A percentile compares a stretch with the other conserved stretches of the same genome.
Evolutionary conservation across 1,284 basidiomycete genomes (phyloP).

Genomic region (Sanghuangporus weigelae): DNA sequence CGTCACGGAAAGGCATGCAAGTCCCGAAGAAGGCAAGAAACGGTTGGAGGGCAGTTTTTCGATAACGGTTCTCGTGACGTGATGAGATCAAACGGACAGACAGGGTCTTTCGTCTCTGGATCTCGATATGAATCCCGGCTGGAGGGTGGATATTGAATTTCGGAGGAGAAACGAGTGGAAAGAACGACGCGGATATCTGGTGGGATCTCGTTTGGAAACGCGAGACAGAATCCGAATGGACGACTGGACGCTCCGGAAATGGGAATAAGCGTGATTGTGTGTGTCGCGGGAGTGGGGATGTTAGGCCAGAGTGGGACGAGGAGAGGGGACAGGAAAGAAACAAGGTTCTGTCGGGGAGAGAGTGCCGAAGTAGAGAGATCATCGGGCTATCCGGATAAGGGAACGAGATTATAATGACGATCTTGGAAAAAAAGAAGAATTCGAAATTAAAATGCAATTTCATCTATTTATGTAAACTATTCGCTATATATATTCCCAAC

Average conservation of each 20-base stretch:
- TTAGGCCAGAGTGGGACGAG: neutral
- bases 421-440: conserved; percentile 1
- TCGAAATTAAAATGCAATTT: neutral
- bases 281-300: neutral
- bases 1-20: too few species aligned
- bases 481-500: conserved; percentile 9
- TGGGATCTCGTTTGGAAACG: neutral
- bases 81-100: too few species aligned
- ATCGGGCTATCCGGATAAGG: conserved; percentile 3
- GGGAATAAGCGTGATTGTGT: neutral
- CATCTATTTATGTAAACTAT: conserved; percentile 9
- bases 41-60: too few species aligned
- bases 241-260: neutral
- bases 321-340: neutral
- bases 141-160: neutral
- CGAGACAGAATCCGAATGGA: neutral
- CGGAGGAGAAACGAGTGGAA: neutral
- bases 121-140: too few species aligned
- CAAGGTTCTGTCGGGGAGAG: neutral
- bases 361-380: conserved; percentile 1
- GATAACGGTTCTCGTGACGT: too few species aligned
- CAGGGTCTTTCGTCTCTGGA: too few species aligned
- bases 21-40: too few species aligned
- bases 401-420: neutral
- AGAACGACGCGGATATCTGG: neutral